Conservation (phyloP, 306 rosid species). For the Cucumis sativus region Cucumber_9930_V3 NC_026660.2:18986501-18987000, state of each 20-base stretch:
- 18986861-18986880: neutral
- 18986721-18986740: neutral
- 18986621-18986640: too few relatives aligned
- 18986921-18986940: neutral
- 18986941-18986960: neutral
- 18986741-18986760: neutral
- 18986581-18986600: neutral
- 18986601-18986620: too few relatives aligned
- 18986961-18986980: neutral
- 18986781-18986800: too few relatives aligned
- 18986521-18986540: neutral
- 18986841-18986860: neutral
- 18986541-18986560: too few relatives aligned
- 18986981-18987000: too few relatives aligned
- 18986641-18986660: too few relatives aligned
- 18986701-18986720: neutral
- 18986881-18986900: neutral
- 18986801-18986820: neutral
- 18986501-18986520: neutral
- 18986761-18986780: neutral
- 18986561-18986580: neutral
- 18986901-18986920: neutral
- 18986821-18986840: neutral
- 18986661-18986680: neutral
- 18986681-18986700: neutral